Evolutionary conservation across 2,329 filamentous ascomycete species (phyloP), one percentile per base, ranked within the genome.

Genomic region (Phialophora expanda): DNA sequence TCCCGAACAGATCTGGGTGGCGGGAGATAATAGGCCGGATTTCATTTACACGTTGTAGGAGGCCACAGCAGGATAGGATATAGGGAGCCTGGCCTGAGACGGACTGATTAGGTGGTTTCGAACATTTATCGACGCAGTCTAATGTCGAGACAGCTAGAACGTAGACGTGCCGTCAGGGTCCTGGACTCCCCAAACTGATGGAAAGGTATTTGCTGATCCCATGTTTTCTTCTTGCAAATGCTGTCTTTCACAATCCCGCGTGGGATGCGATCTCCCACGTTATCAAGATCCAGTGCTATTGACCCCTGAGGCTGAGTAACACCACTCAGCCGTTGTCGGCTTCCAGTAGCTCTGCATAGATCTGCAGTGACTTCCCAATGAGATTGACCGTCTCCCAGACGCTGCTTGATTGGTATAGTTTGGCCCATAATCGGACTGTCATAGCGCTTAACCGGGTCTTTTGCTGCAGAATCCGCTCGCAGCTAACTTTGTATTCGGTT

Each of bases 11-110:
- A 66, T 67, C 12, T 62, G 66, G 61, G 32, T 66, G 8, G 46
- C 55, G 17, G 66, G 69, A 9, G 69, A 70, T 50, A 62, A 64
- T 2, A 59, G 66, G 28, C 53, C 61, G 2, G 61, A 62, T 28
- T 62, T 62, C 26, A 56, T 62, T 38, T 62, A 62, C 26, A 62
- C 61, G 2, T n/a, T 61, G n/a, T 61, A 34, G 50, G 4, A 11
- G 9, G 48, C 2, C 11, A 17, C 14, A 11, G 5, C 6, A 17
- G 17, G 17, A 34, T 34, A 34, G n/a, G n/a, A 3, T 24, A n/a
- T n/a, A 2, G 38, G 38, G 38, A n/a, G 3, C 1, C 38, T 41
- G 38, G 38, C 17, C 38, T 4, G 14, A n/a, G 14, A 14, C 4
- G 38, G 17, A 17, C 4, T 6, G 38, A 41, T 17, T 41, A 1